phyloP scores from a whole-genome alignment of 768 basidiomycete species.

The Russula sp. region DNA sequence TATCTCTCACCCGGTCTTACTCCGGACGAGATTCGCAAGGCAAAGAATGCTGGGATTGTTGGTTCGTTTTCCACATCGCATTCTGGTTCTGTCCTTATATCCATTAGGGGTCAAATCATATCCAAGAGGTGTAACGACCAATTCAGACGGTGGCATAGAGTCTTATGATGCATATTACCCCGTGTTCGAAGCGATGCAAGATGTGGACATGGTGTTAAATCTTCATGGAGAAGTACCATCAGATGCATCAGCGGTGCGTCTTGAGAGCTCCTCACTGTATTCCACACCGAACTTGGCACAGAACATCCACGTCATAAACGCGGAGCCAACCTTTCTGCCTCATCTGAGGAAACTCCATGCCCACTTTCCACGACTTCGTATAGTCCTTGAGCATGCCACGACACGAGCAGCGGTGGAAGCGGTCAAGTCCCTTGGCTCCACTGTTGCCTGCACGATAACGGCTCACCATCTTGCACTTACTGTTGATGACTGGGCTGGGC shows the following conservation, averaged over 20 bases:
- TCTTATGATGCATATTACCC: slow-evolving; percentile 92
- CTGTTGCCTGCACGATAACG: slow-evolving; percentile 94
- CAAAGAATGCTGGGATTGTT: slow-evolving; percentile 74
- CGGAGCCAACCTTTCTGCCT: slow-evolving; percentile 83
- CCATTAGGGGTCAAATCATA: slow-evolving; percentile 84
- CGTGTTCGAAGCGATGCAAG: slow-evolving; percentile 91
- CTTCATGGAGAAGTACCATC: slow-evolving; percentile 97
- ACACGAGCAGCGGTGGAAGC: slow-evolving; percentile 86
- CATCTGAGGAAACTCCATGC: slow-evolving; percentile 78
- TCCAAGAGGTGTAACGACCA: slow-evolving; percentile 95
- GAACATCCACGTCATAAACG: slow-evolving; percentile 92
- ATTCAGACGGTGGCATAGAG: slow-evolving; percentile 94
- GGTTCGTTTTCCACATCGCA: slow-evolving; percentile 32
- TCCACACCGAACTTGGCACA: slow-evolving; percentile 28
- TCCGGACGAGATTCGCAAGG: slow-evolving; percentile 85
- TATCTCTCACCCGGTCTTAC: slow-evolving; percentile 92
- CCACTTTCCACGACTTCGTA: slow-evolving; percentile 83
- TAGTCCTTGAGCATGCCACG: slow-evolving; percentile 96
- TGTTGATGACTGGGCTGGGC: slow-evolving; percentile 95
- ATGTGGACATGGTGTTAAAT: slow-evolving; percentile 90
- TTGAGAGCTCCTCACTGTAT: slow-evolving; percentile 7
- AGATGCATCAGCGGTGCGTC: slow-evolving; percentile 53
- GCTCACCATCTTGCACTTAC: slow-evolving; percentile 93
- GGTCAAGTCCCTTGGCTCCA: slow-evolving; percentile 70
- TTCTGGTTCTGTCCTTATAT: not conserved